These are phyloP conservation scores for Nannochloris sp. DNA, from an alignment of 139 green algal genomes.

Conservation along the genomic window DNA sequence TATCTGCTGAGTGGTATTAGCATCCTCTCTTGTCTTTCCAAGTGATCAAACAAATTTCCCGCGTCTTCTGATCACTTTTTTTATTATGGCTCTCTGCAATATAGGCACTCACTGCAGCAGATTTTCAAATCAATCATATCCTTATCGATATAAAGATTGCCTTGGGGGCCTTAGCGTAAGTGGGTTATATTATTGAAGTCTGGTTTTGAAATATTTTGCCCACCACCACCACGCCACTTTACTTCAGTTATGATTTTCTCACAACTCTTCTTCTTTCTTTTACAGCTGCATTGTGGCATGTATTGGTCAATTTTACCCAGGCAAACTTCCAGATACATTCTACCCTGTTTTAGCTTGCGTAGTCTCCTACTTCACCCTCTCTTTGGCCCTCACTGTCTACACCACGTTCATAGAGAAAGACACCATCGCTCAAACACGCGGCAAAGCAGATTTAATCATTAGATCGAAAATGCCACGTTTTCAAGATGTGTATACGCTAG, in stretches of 20 bases:
- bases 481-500: constrained; percentile 33
- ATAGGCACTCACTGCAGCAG: constrained; percentile 44
- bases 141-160: constrained; percentile 66
- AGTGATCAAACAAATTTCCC: neutral
- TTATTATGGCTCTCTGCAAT: neutral
- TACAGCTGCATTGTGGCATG: constrained; percentile 52
- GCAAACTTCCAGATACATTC: constrained; percentile 57
- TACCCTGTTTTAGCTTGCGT: constrained; percentile 53
- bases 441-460: neutral
- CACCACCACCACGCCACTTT: too few species aligned
- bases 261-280: neutral
- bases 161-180: constrained; percentile 58
- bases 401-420: constrained; percentile 44
- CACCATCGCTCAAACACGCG: constrained; percentile 46
- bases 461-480: constrained; percentile 14
- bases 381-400: constrained; percentile 43
- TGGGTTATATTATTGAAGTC: neutral
- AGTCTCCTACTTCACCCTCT: constrained; percentile 47
- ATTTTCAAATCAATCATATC: constrained; percentile 50
- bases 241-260: neutral
- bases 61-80: neutral
- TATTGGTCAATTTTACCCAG: constrained; percentile 67
- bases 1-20: too few species aligned
- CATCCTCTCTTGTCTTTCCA: too few species aligned
- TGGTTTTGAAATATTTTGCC: too few species aligned